Evolutionary conservation across 306 rosid species (phyloP).

Genomic region (Ziziphus jujuba): DNA sequence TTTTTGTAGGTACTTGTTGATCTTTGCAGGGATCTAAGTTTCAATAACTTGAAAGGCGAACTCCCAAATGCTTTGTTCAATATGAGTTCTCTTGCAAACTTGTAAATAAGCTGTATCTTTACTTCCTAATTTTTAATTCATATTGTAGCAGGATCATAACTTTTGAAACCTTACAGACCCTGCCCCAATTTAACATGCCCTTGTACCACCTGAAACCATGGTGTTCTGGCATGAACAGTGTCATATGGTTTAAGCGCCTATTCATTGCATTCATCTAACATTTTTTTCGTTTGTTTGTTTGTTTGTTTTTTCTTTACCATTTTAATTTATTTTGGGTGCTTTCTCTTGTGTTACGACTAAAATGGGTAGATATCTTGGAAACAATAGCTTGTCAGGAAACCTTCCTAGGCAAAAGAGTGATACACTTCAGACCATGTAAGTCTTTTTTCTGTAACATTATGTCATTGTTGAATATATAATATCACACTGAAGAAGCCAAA

Average conservation of each 20-base stretch:
- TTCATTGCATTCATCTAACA: too few species aligned
- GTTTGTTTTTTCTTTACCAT: too few species aligned
- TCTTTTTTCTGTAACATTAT: background rate
- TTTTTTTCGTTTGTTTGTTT: too few species aligned
- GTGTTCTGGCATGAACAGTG: background rate
- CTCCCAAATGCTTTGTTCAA: conserved; percentile 28
- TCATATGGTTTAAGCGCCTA: too few species aligned
- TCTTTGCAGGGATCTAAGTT: conserved; percentile 30
- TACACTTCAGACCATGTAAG: conserved; percentile 21
- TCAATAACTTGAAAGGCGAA: conserved; percentile 30
- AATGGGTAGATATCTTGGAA: conserved; percentile 37
- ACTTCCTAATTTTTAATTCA: background rate
- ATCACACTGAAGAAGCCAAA: too few species aligned
- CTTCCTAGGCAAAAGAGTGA: conserved; percentile 24
- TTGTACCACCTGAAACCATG: too few species aligned
- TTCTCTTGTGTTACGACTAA: background rate
- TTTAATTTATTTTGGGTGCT: background rate
- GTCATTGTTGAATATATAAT: conserved; percentile 1
- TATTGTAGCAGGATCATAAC: too few species aligned
- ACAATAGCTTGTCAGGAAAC: conserved; percentile 32
- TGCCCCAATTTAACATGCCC: too few species aligned
- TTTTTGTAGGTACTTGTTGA: background rate
- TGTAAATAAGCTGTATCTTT: conserved; percentile 16
- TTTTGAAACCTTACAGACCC: background rate
- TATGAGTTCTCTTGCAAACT: conserved; percentile 3